Base-by-base conservation (phyloP, 1,139 yeast genomes). In the Pichia kudriavzevii region DNA sequence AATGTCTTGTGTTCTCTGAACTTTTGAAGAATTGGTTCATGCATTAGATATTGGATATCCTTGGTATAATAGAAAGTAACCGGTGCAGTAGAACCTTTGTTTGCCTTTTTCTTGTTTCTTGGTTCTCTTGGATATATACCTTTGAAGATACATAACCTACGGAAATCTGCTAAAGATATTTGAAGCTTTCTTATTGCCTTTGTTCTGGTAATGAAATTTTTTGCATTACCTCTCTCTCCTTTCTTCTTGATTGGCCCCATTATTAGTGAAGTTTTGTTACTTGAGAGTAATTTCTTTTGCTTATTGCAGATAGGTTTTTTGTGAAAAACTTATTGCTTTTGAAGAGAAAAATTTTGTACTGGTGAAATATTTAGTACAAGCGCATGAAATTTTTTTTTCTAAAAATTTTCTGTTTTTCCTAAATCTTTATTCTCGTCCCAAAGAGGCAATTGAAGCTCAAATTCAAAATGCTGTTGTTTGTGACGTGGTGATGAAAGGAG, bases 81-180 rank as follows among this genome's bases (percentile, higher is more conserved):
- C 32, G 95, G 95, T 14, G 94, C 94, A 11, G 96, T 85, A 16
- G 95, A 83, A 17, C 98, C 98, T 61, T 85, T 88, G 62, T 88
- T 91, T 43, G 97, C 96, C 71, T 85, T 88, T 76, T 83, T 87
- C 66, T 87, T 88, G 62, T 84, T 87, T 53, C 93, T 71, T 35
- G 98, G 97, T 58, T 91, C 98, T 59, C 99, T 75, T 38, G 99
- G 99, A 59, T 79, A 81, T 44, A 81, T 80, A 32, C 99, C 99
- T 60, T 91, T 91, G 72, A 91, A 85, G 58, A 91, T 91, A 71
- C 98, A 91, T 54, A 91, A 72, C 56, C 97, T 75, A 65, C 98
- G 82, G 74, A 91, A 91, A 63, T 91, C 98, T n/a, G 97, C 96
- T 41, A 93, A 69, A 2, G 97, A 82, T 31, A 93, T 82, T 62